phyloP scores from a whole-genome alignment of 108 stramenopile species.

The Nitzschia inconspicua region DNA sequence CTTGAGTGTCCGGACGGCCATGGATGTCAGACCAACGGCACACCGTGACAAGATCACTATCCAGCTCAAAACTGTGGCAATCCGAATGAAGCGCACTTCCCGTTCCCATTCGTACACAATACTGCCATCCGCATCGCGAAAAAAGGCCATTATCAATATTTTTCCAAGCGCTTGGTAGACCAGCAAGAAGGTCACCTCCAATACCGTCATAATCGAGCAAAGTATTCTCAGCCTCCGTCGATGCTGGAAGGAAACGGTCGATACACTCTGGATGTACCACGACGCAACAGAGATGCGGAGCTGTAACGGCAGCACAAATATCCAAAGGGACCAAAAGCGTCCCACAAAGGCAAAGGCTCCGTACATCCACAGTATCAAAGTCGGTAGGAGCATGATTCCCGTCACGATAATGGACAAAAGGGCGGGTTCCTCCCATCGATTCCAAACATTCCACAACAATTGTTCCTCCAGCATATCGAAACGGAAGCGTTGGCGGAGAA shows the following conservation, averaged over 20 bases:
- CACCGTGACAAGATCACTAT: slow-evolving; percentile 6
- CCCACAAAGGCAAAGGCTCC: slow-evolving; percentile 21
- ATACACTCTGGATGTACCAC: slow-evolving; percentile 24
- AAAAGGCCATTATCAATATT: slow-evolving; percentile 1
- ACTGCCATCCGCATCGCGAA: slow-evolving; percentile 23
- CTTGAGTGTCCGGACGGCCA: slow-evolving; percentile 8
- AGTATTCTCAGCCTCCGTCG: slow-evolving; percentile 7
- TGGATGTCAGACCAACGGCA: background rate
- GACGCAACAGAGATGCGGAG: slow-evolving; percentile 1
- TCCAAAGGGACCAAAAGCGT: slow-evolving; percentile 25
- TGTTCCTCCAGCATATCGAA: slow-evolving; percentile 2
- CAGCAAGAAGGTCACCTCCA: slow-evolving; percentile 7
- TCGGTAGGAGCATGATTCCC: background rate
- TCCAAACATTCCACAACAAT: slow-evolving; percentile 1
- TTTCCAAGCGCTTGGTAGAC: slow-evolving; percentile 8
- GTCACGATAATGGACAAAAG: background rate
- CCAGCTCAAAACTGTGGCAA: slow-evolving; percentile 12
- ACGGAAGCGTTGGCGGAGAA: background rate
- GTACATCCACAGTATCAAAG: slow-evolving; percentile 10
- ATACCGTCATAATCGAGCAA: slow-evolving; percentile 7
- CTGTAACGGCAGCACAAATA: slow-evolving; percentile 23
- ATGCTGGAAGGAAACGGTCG: slow-evolving; percentile 9
- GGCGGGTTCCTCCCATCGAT: slow-evolving; percentile 12
- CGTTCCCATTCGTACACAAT: slow-evolving; percentile 16
- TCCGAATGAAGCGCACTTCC: background rate